Evolutionary conservation across 371 early-diverging fungal species (phyloP).

Genomic region (Mortierella sp.): DNA sequence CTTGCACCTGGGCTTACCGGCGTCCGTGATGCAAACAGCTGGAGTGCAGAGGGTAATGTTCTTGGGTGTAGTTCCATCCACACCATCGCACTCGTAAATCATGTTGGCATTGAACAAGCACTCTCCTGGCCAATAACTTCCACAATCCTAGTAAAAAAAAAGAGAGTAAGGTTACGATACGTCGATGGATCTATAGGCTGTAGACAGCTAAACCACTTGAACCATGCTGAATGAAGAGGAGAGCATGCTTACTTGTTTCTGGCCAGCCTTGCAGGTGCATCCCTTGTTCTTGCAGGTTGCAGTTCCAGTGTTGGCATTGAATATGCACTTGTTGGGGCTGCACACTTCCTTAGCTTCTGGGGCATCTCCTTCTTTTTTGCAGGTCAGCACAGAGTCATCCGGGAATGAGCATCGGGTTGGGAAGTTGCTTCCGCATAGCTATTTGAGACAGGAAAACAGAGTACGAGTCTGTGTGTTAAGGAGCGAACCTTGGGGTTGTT

Average conservation of each 20-base stretch:
- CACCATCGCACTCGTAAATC: conserved; percentile 1
- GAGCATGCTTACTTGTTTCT: not conserved
- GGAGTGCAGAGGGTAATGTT: not conserved
- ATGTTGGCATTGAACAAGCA: not conserved
- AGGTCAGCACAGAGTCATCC: not conserved
- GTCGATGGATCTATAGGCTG: not conserved
- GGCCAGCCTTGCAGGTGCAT: conserved; percentile 13
- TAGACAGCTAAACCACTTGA: not conserved
- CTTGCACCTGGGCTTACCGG: not conserved
- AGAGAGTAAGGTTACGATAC: not conserved
- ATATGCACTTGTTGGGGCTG: not conserved
- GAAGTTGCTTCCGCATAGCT: conserved; percentile 4
- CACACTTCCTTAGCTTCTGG: not conserved
- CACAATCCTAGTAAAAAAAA: not conserved
- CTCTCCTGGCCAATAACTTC: not conserved
- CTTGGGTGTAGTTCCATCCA: not conserved
- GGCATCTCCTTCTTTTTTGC: not conserved
- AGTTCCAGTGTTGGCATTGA: not conserved
- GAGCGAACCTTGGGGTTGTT: not conserved
- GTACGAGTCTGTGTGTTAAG: not conserved
- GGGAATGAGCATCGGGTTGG: not conserved
- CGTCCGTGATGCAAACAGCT: not conserved
- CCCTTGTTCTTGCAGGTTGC: conserved; percentile 3
- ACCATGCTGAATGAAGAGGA: too few relatives aligned
- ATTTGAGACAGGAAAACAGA: not conserved